Conservation (phyloP, 78 protist species). For the slime mould (Dictyostelium discoideum) region DNA sequence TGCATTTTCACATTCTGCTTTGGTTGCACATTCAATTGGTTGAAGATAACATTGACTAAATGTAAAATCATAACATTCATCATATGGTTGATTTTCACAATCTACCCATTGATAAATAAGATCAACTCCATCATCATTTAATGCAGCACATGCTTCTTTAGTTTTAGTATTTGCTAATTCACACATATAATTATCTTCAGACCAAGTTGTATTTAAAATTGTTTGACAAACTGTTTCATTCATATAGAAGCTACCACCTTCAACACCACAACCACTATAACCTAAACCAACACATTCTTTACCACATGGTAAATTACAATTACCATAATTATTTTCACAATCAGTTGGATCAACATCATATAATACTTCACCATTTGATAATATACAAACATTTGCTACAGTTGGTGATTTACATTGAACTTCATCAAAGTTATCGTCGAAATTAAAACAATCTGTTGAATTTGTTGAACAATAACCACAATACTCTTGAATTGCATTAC, state of each 20-base stretch:
- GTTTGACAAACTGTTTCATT: background rate
- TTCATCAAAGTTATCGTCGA: background rate
- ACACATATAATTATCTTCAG: background rate
- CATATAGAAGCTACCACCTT: background rate
- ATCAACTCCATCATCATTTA: background rate
- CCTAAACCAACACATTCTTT: conserved; percentile 26
- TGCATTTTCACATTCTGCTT: conserved; percentile 41
- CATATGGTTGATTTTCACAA: background rate
- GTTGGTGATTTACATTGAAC: background rate
- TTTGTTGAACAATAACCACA: conserved; percentile 66
- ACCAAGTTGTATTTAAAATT: background rate
- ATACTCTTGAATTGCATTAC: background rate
- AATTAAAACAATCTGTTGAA: background rate
- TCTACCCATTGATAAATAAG: background rate
- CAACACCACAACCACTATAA: background rate
- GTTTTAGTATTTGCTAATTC: background rate
- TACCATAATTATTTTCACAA: conserved; percentile 10
- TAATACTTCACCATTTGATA: background rate
- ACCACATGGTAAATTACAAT: conserved; percentile 37
- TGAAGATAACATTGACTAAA: background rate
- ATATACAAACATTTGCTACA: conserved; percentile 3
- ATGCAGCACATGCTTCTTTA: background rate
- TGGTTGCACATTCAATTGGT: background rate
- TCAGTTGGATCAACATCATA: background rate
- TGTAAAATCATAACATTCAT: conserved; percentile 11